phyloP scores from a whole-genome alignment of 1,284 basidiomycete species.

The Entoloma clypeatum region DNA sequence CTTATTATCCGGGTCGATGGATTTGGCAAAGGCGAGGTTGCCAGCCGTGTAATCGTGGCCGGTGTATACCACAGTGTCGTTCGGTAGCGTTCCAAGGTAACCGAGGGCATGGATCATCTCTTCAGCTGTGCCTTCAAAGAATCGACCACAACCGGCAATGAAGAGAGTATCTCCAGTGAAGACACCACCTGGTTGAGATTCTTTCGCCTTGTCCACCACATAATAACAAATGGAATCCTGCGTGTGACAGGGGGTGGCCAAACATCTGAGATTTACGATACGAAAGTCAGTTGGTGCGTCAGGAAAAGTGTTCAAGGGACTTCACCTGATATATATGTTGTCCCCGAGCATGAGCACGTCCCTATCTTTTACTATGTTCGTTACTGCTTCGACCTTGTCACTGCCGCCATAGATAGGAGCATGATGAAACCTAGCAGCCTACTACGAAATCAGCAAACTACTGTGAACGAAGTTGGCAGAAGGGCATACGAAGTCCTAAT shows the following conservation, averaged over 20 bases:
- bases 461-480: slow-evolving; percentile 2
- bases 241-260: slow-evolving; percentile 95
- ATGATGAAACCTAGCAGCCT: slow-evolving; percentile 62
- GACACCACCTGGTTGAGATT: slow-evolving; percentile 65
- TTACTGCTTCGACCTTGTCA: slow-evolving; percentile 62
- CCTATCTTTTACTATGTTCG: slow-evolving; percentile 73
- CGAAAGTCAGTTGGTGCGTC: slow-evolving; percentile 5
- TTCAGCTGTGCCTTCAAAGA: slow-evolving; percentile 87
- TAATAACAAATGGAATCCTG: slow-evolving; percentile 95
- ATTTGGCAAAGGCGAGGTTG: slow-evolving; percentile 61
- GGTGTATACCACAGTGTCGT: slow-evolving; percentile 81
- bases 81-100: slow-evolving; percentile 74
- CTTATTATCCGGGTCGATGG: slow-evolving; percentile 62
- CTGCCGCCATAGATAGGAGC: slow-evolving; percentile 86
- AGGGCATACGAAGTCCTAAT: slow-evolving; percentile 52
- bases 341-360: slow-evolving; percentile 72
- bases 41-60: slow-evolving; percentile 90
- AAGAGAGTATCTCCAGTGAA: slow-evolving; percentile 98
- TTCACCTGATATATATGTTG: slow-evolving; percentile 66
- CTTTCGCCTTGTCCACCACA: slow-evolving; percentile 53
- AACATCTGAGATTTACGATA: slow-evolving; percentile 47
- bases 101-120: slow-evolving; percentile 85
- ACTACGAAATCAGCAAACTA: slow-evolving; percentile 12
- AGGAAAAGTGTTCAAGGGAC: slow-evolving; percentile 1
- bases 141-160: slow-evolving; percentile 91